Conservation (phyloP, 768 basidiomycete genomes). For the Butyriboletus loyo region DNA sequence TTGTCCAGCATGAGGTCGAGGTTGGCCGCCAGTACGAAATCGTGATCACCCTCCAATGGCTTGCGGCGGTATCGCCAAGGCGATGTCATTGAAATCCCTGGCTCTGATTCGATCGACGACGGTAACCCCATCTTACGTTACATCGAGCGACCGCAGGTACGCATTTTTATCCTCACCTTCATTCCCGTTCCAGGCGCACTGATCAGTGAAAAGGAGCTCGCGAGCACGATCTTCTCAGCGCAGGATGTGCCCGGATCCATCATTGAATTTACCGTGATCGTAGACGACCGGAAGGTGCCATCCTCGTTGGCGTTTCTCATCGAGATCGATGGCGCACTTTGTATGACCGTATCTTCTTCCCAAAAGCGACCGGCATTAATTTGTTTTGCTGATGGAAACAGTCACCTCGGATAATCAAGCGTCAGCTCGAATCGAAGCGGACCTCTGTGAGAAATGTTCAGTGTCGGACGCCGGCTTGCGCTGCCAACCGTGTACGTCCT, state of each 20-base stretch:
- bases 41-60: conserved; percentile 18
- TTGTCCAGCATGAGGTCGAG: conserved; percentile 13
- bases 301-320: conserved; percentile 7
- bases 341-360: not conserved
- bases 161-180: not conserved
- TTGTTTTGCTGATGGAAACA: not conserved
- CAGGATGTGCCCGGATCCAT: conserved; percentile 11
- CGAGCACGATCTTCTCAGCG: conserved; percentile 8
- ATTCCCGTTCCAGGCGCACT: not conserved
- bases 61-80: conserved; percentile 26
- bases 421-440: conserved; percentile 1
- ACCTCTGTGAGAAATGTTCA: conserved; percentile 1
- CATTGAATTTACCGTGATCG: conserved; percentile 16
- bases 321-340: conserved; percentile 9
- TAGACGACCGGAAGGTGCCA: conserved; percentile 10
- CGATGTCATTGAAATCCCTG: conserved; percentile 17
- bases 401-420: not conserved
- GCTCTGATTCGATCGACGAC: conserved; percentile 19
- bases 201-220: conserved; percentile 14
- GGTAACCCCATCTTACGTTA: conserved; percentile 19
- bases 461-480: not conserved
- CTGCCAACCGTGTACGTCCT: conserved; percentile 15
- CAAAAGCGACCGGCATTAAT: not conserved
- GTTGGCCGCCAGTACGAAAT: conserved; percentile 17
- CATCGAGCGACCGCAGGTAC: conserved; percentile 20